A percentile compares a stretch with the other conserved stretches of the same genome.
Evolutionary conservation across 257 asterid genomes (phyloP).

Genomic region (Primulina tabacum): DNA sequence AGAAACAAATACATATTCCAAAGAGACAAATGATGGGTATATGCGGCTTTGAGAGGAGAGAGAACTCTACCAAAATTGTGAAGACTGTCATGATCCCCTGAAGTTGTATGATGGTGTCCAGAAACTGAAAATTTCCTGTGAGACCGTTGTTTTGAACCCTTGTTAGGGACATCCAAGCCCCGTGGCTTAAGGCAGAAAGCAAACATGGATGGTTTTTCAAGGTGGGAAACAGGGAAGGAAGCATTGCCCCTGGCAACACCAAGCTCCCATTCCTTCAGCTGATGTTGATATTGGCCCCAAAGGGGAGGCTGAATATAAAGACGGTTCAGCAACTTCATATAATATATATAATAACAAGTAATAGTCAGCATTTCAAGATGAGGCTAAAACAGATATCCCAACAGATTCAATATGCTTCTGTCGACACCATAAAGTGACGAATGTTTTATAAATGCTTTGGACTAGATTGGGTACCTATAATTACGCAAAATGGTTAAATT

Average conservation of each 20-base stretch:
- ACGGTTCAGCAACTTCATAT: constrained; percentile 20
- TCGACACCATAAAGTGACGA: not conserved
- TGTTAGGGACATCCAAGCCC: constrained; percentile 82
- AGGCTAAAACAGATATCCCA: not conserved
- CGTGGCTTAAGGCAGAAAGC: constrained; percentile 95
- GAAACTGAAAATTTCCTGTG: constrained; percentile 70
- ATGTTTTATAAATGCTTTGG: not conserved
- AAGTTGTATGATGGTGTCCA: constrained; percentile 55
- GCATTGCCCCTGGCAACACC: constrained; percentile 45
- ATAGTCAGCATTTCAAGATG: not conserved
- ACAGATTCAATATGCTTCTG: not conserved
- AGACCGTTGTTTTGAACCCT: constrained; percentile 85
- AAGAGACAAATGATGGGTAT: not conserved
- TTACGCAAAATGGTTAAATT: no score
- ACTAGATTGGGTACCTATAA: not conserved
- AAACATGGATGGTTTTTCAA: constrained; percentile 85
- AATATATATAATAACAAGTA: constrained; percentile 2
- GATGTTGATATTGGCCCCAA: constrained; percentile 86
- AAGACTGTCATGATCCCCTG: constrained; percentile 57
- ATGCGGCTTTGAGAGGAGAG: constrained; percentile 10
- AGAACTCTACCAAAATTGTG: constrained; percentile 49
- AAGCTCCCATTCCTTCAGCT: constrained; percentile 84
- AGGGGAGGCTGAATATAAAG: constrained; percentile 73
- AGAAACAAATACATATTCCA: not conserved
- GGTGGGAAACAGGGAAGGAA: constrained; percentile 37